These are phyloP conservation scores for Eutypa lata DNA, from an alignment of 2,329 filamentous ascomycete species.

Conservation along the genomic window DNA sequence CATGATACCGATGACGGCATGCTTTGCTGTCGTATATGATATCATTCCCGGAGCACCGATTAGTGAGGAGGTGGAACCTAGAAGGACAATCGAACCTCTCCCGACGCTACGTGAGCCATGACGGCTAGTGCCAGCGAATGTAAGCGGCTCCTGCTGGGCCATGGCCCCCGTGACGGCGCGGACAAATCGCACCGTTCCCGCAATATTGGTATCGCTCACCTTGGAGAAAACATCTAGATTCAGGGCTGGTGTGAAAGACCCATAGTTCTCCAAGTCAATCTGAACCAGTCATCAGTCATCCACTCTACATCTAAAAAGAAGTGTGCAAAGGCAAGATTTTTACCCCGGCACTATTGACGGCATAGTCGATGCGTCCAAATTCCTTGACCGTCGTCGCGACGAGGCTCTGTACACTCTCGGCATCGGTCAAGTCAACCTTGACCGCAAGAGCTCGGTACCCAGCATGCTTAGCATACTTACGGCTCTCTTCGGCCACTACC, in stretches of 20 bases:
- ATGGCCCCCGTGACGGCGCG: slow-evolving; percentile 4
- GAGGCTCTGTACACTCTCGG: neutral
- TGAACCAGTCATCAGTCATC: no score
- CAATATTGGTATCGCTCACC: slow-evolving; percentile 1
- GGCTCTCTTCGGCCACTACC: slow-evolving; percentile 11
- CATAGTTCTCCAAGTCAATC: neutral
- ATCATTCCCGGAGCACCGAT: slow-evolving; percentile 5
- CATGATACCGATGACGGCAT: slow-evolving; percentile 9
- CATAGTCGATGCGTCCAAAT: slow-evolving; percentile 9
- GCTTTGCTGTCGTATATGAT: slow-evolving; percentile 9
- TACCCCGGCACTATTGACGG: slow-evolving; percentile 6
- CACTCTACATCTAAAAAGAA: no score
- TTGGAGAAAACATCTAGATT: slow-evolving; percentile 1
- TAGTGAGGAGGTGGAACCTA: slow-evolving; percentile 7
- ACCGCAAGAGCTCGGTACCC: slow-evolving; percentile 1
- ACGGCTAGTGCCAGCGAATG: neutral
- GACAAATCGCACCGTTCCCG: slow-evolving; percentile 5
- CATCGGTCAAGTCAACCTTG: slow-evolving; percentile 2
- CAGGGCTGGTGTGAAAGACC: neutral
- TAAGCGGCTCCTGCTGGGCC: slow-evolving; percentile 7
- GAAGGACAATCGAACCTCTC: slow-evolving; percentile 13
- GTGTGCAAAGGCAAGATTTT: no score
- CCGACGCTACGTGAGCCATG: slow-evolving; percentile 8
- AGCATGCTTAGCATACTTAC: neutral
- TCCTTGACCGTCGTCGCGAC: neutral